These are phyloP conservation scores for Ophiostoma triangulosporum DNA, from an alignment of 2,329 filamentous ascomycete genomes.

Conservation along the genomic window DNA sequence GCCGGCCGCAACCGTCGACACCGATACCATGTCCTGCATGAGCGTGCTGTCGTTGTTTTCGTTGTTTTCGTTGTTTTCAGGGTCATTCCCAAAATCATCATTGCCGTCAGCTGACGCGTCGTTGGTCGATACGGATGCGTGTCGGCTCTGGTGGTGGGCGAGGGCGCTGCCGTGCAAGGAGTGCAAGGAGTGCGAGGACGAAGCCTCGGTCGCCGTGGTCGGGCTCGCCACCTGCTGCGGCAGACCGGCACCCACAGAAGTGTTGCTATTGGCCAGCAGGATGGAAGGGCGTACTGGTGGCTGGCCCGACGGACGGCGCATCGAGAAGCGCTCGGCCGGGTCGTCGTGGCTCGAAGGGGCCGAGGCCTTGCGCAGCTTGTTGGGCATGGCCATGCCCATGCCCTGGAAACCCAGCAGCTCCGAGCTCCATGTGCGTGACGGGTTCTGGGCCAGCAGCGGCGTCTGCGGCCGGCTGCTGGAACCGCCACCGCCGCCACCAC, in stretches of 20 bases:
- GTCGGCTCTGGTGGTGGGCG: background rate
- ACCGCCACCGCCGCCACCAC: conserved; percentile 14
- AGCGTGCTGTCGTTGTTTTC: conserved; percentile 33
- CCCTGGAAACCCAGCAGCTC: conserved; percentile 36
- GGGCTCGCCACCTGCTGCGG: conserved; percentile 27
- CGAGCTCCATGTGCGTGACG: conserved; percentile 37
- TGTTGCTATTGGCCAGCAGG: conserved; percentile 15
- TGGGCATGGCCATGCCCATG: conserved; percentile 24
- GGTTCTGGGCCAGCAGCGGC: conserved; percentile 32
- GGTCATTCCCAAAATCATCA: background rate
- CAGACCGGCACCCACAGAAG: too few species aligned
- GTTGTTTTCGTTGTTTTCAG: background rate
- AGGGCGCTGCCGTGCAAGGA: background rate
- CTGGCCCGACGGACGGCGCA: conserved; percentile 37
- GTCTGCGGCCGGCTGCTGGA: conserved; percentile 40
- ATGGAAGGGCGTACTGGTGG: conserved; percentile 30
- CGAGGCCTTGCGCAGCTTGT: conserved; percentile 31
- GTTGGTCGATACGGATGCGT: background rate
- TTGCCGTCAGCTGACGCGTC: background rate
- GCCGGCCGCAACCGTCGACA: conserved; percentile 78
- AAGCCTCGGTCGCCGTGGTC: conserved; percentile 16
- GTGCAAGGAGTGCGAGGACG: too few species aligned
- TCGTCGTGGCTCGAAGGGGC: conserved; percentile 37
- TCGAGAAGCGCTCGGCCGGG: conserved; percentile 27
- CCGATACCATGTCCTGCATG: conserved; percentile 73